Evolutionary conservation across 2,329 filamentous ascomycete genomes (phyloP).

Genomic region (Knufia petricola): DNA sequence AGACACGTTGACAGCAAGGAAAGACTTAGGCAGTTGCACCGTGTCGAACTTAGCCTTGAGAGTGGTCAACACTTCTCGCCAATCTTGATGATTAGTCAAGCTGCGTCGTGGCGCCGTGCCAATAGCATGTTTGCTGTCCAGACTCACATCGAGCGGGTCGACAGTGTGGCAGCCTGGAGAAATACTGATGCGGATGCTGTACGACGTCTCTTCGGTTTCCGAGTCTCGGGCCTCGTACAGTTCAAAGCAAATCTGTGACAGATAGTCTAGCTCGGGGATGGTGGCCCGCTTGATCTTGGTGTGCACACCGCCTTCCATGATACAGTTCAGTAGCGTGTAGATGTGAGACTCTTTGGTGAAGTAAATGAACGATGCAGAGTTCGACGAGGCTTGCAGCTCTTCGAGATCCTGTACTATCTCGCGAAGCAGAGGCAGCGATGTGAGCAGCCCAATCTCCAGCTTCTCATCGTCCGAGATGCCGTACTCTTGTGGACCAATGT

Average conservation of each 20-base stretch:
- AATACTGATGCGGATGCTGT: slow-evolving; percentile 92
- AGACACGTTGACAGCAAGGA: slow-evolving; percentile 43
- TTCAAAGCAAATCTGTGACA: slow-evolving; percentile 96
- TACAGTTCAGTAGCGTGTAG: slow-evolving; percentile 95
- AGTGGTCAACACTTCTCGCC: slow-evolving; percentile 95
- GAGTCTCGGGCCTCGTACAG: slow-evolving; percentile 89
- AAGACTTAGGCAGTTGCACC: slow-evolving; percentile 47
- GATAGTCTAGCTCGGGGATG: slow-evolving; percentile 93
- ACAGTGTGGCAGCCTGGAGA: slow-evolving; percentile 94
- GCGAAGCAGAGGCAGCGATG: slow-evolving; percentile 83
- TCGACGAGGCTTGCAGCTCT: slow-evolving; percentile 88
- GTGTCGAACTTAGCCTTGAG: slow-evolving; percentile 90
- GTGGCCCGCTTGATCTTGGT: slow-evolving; percentile 93
- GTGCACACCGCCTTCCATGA: slow-evolving; percentile 89
- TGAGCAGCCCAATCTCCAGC: slow-evolving; percentile 93
- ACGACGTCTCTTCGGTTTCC: slow-evolving; percentile 69
- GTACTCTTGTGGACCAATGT: slow-evolving; percentile 96
- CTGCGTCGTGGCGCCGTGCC: slow-evolving; percentile 84
- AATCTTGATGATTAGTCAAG: slow-evolving; percentile 82
- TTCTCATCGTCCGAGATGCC: slow-evolving; percentile 94
- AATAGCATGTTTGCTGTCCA: slow-evolving; percentile 94
- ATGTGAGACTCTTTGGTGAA: slow-evolving; percentile 99
- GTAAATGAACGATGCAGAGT: slow-evolving; percentile 95
- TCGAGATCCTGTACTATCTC: slow-evolving; percentile 96
- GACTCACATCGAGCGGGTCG: slow-evolving; percentile 89